Evolutionary conservation across 2,329 filamentous ascomycete species (phyloP).

Genomic region (Stachybotrys chartarum): DNA sequence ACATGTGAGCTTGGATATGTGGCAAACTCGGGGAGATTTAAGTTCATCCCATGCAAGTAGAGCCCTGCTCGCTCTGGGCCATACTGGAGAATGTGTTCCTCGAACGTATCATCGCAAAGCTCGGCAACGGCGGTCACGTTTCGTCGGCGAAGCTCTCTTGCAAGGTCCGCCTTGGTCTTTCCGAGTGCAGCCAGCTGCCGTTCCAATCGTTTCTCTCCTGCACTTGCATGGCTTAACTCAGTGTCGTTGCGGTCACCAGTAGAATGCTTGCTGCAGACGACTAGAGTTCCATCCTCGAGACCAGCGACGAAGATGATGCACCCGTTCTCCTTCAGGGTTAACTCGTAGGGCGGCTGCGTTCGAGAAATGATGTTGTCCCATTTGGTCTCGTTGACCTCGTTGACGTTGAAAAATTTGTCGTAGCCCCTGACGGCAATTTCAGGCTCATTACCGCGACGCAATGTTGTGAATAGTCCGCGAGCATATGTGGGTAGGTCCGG

Average conservation of each 20-base stretch:
- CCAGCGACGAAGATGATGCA: conserved; percentile 98
- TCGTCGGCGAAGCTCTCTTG: conserved; percentile 64
- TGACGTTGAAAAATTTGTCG: conserved; percentile 97
- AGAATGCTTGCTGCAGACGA: conserved; percentile 99
- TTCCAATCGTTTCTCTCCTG: conserved; percentile 76
- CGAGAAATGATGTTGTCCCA: conserved; percentile 72
- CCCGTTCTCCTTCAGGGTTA: conserved; percentile 98
- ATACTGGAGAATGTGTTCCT: conserved; percentile 94
- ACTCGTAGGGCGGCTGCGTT: conserved; percentile 83
- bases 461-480: conserved; percentile 86
- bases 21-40: conserved; percentile 86
- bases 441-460: conserved; percentile 51
- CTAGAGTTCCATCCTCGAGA: conserved; percentile 76
- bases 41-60: conserved; percentile 92
- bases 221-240: conserved; percentile 72
- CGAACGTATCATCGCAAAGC: conserved; percentile 91
- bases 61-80: conserved; percentile 75
- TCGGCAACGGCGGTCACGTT: conserved; percentile 95
- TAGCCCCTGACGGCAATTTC: conserved; percentile 89
- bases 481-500: conserved; percentile 82
- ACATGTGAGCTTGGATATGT: conserved; percentile 81
- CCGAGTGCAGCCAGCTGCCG: conserved; percentile 70
- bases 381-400: conserved; percentile 72
- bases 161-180: conserved; percentile 72
- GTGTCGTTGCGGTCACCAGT: conserved; percentile 71